phyloP scores from a whole-genome alignment of 2,329 filamentous ascomycete genomes.

The Exophiala calicioides region DNA sequence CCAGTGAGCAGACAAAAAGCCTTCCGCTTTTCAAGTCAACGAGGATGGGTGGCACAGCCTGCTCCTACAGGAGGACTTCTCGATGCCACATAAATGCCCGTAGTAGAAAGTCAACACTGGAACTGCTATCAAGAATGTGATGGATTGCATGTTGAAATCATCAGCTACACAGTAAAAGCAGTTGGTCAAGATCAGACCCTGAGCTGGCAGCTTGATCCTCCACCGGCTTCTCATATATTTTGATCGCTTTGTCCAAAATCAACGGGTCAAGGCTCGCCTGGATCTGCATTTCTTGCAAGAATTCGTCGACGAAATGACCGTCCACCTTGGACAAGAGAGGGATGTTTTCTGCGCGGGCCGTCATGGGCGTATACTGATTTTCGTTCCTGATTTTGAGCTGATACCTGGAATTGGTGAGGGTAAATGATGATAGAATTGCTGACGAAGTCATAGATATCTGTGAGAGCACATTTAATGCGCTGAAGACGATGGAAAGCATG shows the following conservation, averaged over 20 bases:
- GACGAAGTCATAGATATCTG: slow-evolving; percentile 10
- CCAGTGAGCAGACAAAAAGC: no score
- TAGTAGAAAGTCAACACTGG: no score
- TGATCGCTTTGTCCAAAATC: slow-evolving; percentile 5
- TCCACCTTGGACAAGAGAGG: slow-evolving; percentile 1
- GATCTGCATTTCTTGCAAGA: slow-evolving; percentile 10
- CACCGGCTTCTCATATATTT: slow-evolving; percentile 2
- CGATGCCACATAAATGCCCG: no score
- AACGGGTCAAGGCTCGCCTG: not conserved
- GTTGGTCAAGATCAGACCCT: no score
- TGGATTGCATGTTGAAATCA: no score
- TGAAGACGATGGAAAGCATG: slow-evolving; percentile 10
- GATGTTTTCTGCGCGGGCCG: not conserved
- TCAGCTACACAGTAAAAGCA: no score
- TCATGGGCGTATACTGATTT: not conserved
- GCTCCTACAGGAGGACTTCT: no score
- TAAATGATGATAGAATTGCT: slow-evolving; percentile 3
- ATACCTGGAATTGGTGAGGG: not conserved
- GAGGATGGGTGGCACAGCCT: no score
- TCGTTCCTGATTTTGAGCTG: not conserved
- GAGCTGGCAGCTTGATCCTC: no score
- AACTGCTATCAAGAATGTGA: no score
- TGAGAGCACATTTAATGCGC: slow-evolving; percentile 1
- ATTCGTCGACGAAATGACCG: slow-evolving; percentile 1
- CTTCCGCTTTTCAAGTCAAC: no score